Conservation (phyloP, 2,329 filamentous ascomycete species). For the Aspergillus bombycis region DNA sequence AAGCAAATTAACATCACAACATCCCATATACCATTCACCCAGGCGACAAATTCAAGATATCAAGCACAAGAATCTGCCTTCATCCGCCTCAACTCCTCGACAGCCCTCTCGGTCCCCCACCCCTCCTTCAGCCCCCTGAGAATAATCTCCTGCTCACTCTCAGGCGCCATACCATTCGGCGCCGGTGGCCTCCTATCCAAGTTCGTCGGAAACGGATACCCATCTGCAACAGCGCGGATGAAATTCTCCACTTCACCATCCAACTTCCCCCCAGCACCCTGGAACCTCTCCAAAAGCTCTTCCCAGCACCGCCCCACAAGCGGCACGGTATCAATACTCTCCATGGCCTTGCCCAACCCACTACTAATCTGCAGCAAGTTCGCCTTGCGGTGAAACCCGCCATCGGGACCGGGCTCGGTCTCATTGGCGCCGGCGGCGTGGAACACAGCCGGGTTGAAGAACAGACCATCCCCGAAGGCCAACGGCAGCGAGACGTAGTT, state of each 20-base stretch:
- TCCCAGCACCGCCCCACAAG: slow-evolving; percentile 59
- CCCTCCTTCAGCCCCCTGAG: slow-evolving; percentile 47
- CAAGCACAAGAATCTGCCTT: slow-evolving; percentile 33
- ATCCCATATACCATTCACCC: not conserved
- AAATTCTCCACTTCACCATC: slow-evolving; percentile 51
- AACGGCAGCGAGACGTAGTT: slow-evolving; percentile 59
- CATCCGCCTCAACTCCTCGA: slow-evolving; percentile 47
- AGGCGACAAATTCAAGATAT: not conserved
- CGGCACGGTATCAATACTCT: slow-evolving; percentile 57
- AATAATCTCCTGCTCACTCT: slow-evolving; percentile 61
- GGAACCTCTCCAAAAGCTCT: slow-evolving; percentile 56
- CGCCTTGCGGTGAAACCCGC: slow-evolving; percentile 57
- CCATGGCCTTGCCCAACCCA: slow-evolving; percentile 68
- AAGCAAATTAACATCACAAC: not conserved
- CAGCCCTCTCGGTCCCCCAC: slow-evolving; percentile 44
- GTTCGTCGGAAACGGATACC: slow-evolving; percentile 67
- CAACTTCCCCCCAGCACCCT: slow-evolving; percentile 22
- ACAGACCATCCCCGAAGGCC: slow-evolving; percentile 61
- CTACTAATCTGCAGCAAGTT: slow-evolving; percentile 66
- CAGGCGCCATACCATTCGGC: slow-evolving; percentile 62
- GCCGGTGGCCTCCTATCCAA: slow-evolving; percentile 60
- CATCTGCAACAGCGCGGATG: slow-evolving; percentile 57
- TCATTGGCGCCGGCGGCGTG: slow-evolving; percentile 65
- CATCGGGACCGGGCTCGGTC: slow-evolving; percentile 21
- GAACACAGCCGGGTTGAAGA: slow-evolving; percentile 66